These are phyloP conservation scores for Chlorella variabilis DNA, from an alignment of 163 green algal genomes.

Conservation along the genomic window DNA sequence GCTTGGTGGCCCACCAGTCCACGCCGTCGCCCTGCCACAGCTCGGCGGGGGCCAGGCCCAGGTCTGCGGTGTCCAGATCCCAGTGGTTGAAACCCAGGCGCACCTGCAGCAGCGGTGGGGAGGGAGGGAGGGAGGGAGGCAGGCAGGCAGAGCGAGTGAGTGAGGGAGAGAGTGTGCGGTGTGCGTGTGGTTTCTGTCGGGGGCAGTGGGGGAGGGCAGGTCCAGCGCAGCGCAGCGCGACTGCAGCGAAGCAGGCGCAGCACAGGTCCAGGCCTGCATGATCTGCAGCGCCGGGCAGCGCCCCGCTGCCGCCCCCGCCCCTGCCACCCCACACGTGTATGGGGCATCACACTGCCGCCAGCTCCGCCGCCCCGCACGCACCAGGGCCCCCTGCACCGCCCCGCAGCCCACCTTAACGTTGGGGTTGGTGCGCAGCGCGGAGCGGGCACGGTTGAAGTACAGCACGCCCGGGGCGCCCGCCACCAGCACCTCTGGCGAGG, in stretches of 20 bases:
- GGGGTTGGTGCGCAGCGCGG: conserved; percentile 26
- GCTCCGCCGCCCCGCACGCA: too few species aligned
- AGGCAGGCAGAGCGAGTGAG: neutral
- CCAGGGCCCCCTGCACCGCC: too few species aligned
- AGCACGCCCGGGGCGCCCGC: conserved; percentile 12
- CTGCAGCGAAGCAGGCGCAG: too few species aligned
- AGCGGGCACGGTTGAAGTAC: conserved; percentile 24
- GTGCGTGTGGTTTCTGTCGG: too few species aligned
- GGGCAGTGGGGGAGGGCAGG: too few species aligned
- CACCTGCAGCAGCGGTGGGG: neutral
- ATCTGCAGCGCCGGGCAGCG: too few species aligned
- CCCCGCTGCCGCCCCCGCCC: too few species aligned
- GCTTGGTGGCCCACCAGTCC: conserved; percentile 14
- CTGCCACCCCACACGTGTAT: too few species aligned
- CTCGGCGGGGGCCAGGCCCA: neutral
- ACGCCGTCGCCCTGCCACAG: conserved; percentile 4
- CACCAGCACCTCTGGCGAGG: conserved; percentile 6
- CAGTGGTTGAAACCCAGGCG: conserved; percentile 53
- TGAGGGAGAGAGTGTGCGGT: too few species aligned
- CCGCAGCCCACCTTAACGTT: conserved; percentile 22
- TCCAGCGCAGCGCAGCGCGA: too few species aligned
- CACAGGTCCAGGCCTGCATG: too few species aligned
- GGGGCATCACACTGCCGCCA: neutral
- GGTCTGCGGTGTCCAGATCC: conserved; percentile 12
- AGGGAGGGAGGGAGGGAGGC: neutral